Percentiles rank a stretch among this genome's conserved stretches.
phyloP scores from a whole-genome alignment of 2,329 filamentous ascomycete genomes.

The Cladosporium velox region DNA sequence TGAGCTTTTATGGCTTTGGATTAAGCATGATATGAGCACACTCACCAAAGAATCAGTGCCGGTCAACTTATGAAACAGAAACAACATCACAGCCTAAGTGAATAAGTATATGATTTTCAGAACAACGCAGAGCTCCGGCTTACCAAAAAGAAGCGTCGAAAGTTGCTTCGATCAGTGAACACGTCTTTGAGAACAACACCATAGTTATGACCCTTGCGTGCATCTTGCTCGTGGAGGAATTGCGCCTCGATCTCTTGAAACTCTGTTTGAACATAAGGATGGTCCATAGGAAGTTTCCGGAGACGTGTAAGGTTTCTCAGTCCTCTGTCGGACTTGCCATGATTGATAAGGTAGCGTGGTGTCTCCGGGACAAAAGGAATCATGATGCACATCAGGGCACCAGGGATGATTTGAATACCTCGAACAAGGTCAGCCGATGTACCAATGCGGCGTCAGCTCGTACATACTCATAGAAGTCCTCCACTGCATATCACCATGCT shows the following conservation, averaged over 20 bases:
- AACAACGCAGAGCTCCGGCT: not conserved
- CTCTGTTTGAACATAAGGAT: constrained; percentile 29
- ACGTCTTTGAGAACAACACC: constrained; percentile 25
- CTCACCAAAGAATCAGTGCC: constrained; percentile 23
- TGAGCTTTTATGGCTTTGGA: not conserved
- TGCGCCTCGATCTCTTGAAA: constrained; percentile 31
- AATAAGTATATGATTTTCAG: not conserved
- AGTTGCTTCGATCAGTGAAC: constrained; percentile 23
- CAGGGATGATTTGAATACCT: constrained; percentile 26
- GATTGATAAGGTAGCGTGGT: constrained; percentile 25
- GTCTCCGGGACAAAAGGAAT: constrained; percentile 26
- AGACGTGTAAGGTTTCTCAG: constrained; percentile 25
- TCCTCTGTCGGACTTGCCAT: constrained; percentile 24
- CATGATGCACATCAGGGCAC: constrained; percentile 27
- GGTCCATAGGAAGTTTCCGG: constrained; percentile 28
- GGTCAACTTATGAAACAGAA: constrained; percentile 28
- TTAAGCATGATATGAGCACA: not conserved
- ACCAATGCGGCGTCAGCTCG: not conserved
- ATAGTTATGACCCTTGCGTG: constrained; percentile 23
- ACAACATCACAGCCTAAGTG: constrained; percentile 22
- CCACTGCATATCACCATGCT: constrained; percentile 23
- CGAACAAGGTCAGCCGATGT: not conserved
- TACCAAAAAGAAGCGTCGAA: constrained; percentile 25
- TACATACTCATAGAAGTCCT: constrained; percentile 22
- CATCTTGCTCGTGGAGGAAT: constrained; percentile 27